Evolutionary conservation across 2,329 filamentous ascomycete species (phyloP), one percentile per base, ranked within the genome.

Genomic region (Ophiostoma triangulosporum): DNA sequence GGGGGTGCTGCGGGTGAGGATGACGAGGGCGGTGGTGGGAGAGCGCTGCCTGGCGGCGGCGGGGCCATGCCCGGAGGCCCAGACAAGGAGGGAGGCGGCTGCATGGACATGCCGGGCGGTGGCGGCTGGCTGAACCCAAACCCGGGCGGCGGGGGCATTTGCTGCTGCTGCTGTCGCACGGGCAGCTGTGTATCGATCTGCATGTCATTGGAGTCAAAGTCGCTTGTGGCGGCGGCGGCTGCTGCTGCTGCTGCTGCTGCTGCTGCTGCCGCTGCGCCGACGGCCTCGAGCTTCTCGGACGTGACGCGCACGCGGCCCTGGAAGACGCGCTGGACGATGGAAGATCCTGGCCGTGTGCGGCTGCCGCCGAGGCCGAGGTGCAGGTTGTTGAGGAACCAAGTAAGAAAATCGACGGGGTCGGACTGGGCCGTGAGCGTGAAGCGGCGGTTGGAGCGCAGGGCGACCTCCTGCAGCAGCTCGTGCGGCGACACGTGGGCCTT

Each of bases 401-500:
- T 90, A 46, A 98, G 74, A 63, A 98, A 97, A 48, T 98, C 93
- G 57, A 95, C 89, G 0, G 93, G 93, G 66, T 98, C 93, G 20
- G 90, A 93, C 70, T 97, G 93, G 27, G 82, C 74, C 0, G 89
- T 95, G 49, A 97, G 75, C 5, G 85, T 93, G 70, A 95, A 98
- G 58, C 86, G 88, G 69, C 96, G 96, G 61, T 84, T 90, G 31
- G 90, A 96, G 49, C 83, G 83, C 40, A 96, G 73, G 1, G 90
- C 86, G 58, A 98, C 86, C 66, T 97, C 91, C 69, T 98, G 93
- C 1, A 98, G 81, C 29, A 98, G 78, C 69, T 98, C 93, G 73
- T 98, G 93, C 0, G 93, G 93, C 9, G 91, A 97, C 51, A 98
- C 93, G 68, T 98, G 93, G 4, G 85, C 84, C 68, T 95, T 94